A percentile compares a stretch with the other conserved stretches of the same genome.
These are phyloP conservation scores for Hygrophoropsis aurantiaca DNA, from an alignment of 768 basidiomycete genomes.

Conservation along the genomic window DNA sequence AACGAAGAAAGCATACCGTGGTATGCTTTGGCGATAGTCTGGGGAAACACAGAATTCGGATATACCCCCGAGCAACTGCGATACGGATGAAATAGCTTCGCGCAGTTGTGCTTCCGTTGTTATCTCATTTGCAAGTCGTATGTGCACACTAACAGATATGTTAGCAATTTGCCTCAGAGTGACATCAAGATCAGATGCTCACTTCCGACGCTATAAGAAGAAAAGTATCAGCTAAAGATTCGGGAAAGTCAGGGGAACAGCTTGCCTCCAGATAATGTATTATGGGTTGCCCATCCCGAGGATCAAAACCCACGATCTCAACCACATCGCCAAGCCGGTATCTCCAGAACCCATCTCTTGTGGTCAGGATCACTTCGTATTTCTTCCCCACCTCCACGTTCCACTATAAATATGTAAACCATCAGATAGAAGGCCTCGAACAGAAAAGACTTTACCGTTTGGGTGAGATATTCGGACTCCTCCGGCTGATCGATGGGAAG, in stretches of 20 bases:
- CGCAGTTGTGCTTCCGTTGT: slow-evolving; percentile 20
- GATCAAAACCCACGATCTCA: slow-evolving; percentile 21
- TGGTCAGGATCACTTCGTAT: slow-evolving; percentile 22
- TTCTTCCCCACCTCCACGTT: slow-evolving; percentile 14
- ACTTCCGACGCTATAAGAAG: slow-evolving; percentile 20
- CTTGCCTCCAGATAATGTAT: slow-evolving; percentile 23
- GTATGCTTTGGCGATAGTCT: slow-evolving; percentile 14
- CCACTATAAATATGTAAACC: slow-evolving; percentile 13
- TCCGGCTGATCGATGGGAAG: slow-evolving; percentile 17
- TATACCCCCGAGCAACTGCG: slow-evolving; percentile 15
- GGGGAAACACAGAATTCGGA: slow-evolving; percentile 20
- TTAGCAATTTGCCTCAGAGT: background rate
- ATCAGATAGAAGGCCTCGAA: too few species aligned
- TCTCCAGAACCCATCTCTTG: slow-evolving; percentile 24
- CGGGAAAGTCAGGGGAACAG: background rate
- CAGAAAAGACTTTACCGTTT: slow-evolving; percentile 12
- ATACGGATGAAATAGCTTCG: slow-evolving; percentile 13
- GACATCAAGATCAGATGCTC: slow-evolving; percentile 5
- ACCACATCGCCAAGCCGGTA: slow-evolving; percentile 20
- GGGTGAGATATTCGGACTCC: slow-evolving; percentile 16
- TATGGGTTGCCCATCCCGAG: slow-evolving; percentile 17
- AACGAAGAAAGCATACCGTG: slow-evolving; percentile 20
- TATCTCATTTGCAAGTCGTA: slow-evolving; percentile 22
- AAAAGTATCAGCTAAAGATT: background rate
- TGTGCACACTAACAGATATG: slow-evolving; percentile 6